Evolutionary conservation across 495 filamentous ascomycete species (phyloP).

Genomic region (Rusavskia elegans): DNA sequence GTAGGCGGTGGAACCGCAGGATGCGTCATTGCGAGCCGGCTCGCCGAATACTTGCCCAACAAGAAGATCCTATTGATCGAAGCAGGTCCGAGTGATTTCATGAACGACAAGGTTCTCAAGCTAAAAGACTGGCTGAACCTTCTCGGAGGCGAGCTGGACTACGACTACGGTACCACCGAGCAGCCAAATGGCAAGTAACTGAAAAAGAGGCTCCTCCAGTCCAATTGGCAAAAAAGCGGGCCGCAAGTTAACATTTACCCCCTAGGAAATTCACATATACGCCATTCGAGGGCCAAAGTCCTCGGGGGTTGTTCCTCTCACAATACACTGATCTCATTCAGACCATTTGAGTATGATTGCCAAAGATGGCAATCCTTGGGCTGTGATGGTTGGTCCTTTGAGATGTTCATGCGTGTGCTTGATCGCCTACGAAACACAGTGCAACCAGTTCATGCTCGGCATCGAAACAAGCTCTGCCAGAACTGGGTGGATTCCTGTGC

Average conservation of each 20-base stretch:
- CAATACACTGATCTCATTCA: constrained; percentile 76
- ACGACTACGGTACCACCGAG: constrained; percentile 73
- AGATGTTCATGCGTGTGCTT: constrained; percentile 56
- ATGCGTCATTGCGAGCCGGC: constrained; percentile 62
- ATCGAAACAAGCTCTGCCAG: constrained; percentile 69
- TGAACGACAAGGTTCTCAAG: constrained; percentile 54
- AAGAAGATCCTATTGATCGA: constrained; percentile 51
- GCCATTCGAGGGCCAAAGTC: constrained; percentile 71
- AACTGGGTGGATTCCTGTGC: constrained; percentile 69
- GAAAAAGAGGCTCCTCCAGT: not conserved
- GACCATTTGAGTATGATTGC: constrained; percentile 67
- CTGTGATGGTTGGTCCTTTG: constrained; percentile 63
- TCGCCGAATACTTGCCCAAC: constrained; percentile 50
- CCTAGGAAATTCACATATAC: constrained; percentile 64
- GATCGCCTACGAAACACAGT: constrained; percentile 65
- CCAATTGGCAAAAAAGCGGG: not conserved
- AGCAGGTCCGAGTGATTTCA: constrained; percentile 44
- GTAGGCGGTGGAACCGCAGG: constrained; percentile 80
- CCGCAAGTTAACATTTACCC: not conserved
- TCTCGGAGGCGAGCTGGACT: constrained; percentile 68
- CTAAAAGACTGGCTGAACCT: constrained; percentile 67
- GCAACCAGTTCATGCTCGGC: constrained; percentile 59
- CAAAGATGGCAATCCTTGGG: constrained; percentile 56
- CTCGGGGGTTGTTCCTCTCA: constrained; percentile 76
- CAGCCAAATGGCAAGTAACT: constrained; percentile 51